phyloP scores from a whole-genome alignment of 2,329 filamentous ascomycete species.

The Aspergillus vadensis region DNA sequence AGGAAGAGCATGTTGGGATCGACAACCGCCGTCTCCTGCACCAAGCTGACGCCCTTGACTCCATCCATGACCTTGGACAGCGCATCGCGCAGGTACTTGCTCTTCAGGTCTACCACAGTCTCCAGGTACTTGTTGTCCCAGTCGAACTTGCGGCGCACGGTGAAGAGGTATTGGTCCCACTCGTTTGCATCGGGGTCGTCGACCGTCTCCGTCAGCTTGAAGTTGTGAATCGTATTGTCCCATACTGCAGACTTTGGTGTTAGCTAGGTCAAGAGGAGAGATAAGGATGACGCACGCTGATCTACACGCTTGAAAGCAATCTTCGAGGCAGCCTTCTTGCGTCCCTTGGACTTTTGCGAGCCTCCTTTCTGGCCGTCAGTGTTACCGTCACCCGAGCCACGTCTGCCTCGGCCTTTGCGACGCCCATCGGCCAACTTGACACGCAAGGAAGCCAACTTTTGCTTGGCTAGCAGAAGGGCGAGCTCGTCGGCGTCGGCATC shows the following conservation, averaged over 20 bases:
- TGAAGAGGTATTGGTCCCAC: constrained; percentile 80
- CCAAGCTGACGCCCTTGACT: constrained; percentile 75
- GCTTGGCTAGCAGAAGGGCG: constrained; percentile 25
- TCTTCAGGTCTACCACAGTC: constrained; percentile 81
- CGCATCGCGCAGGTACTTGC: constrained; percentile 72
- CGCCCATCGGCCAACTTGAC: constrained; percentile 24
- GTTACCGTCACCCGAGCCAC: constrained; percentile 16
- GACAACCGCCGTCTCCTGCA: constrained; percentile 74
- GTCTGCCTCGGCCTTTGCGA: constrained; percentile 19
- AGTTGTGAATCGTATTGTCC: constrained; percentile 63
- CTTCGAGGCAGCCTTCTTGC: constrained; percentile 55
- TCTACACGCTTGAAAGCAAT: constrained; percentile 71
- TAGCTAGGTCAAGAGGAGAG: constrained; percentile 3
- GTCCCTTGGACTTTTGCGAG: constrained; percentile 35
- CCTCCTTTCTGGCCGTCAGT: constrained; percentile 23
- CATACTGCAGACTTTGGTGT: constrained; percentile 38
- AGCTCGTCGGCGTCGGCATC: constrained; percentile 31
- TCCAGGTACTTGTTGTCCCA: constrained; percentile 79
- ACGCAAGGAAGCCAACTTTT: constrained; percentile 24
- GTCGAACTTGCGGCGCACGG: constrained; percentile 79
- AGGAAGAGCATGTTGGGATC: constrained; percentile 72
- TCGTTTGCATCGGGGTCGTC: constrained; percentile 64
- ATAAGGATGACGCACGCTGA: constrained; percentile 47
- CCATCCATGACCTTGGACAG: constrained; percentile 72
- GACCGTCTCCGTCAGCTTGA: constrained; percentile 67